Base-by-base conservation (phyloP, 2,329 filamentous ascomycete genomes). In the Diaporthe amygdali region DNA sequence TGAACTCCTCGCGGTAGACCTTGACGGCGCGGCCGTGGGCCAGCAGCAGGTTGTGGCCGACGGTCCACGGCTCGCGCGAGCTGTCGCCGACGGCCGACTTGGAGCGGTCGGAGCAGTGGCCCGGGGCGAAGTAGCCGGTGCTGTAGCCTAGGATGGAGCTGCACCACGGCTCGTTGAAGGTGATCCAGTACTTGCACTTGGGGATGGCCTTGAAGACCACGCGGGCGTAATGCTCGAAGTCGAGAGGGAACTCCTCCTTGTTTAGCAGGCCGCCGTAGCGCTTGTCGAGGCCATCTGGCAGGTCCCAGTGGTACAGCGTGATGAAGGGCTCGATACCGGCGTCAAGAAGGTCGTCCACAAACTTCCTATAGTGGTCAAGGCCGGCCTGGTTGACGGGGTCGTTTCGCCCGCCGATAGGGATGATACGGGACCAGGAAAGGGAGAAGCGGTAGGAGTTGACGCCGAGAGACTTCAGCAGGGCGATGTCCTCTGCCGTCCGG, bases 141-240 rank as follows among this genome's bases (percentile, higher is more conserved):
- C 88, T 93, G 82, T 96, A 96, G 44, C 94, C 94, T 51, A 96
- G 87, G 73, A 96, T 91, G 66, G 92, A 90, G 74, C 90, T 93
- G 83, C 94, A 97, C 91, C 93, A 96, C 4, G 94, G 94, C 84
- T 97, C 94, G 80, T 96, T 96, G 84, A 96, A 94, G 32, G 94
- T 96, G 81, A 95, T 94, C 94, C 94, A 97, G 82, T 94, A 88
- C 85, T 94, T 94, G 77, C 95, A 94, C 81, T 91, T 92, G 68
- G 91, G 88, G 61, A 97, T 86, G 1, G 91, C 89, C 79, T 92
- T 87, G 84, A 95, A 97, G 77, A 94, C 86, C 56, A 94, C 85
- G 73, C 92, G 90, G 12, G 94, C 92, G 79, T 95, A 97, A 82
- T 92, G 84, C 76, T 92, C 91, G 79, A 91, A 97, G 83, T 97